Evolutionary conservation across 305 asterid species (phyloP), one percentile per base, ranked within the genome.

Genomic region (Rubia tinctorum): DNA sequence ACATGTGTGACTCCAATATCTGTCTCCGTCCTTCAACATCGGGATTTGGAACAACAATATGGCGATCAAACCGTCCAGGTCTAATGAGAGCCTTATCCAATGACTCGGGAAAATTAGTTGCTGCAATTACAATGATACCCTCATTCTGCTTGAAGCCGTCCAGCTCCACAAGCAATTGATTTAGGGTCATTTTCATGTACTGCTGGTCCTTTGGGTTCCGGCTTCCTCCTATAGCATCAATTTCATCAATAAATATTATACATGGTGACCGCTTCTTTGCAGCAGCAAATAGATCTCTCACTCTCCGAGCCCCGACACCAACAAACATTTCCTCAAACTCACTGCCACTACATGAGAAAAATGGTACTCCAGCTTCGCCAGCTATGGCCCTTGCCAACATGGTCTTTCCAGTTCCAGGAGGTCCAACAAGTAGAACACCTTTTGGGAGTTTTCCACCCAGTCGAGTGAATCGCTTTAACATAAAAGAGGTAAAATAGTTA

Each of bases 91-190:
- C 99, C 81, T 90, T 95, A 83, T 95, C 99, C 82, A 95, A 74
- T 0, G 99, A 92, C 87, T 95, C 96, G 0, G 98, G 98, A 75
- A 95, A 95, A 80, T 92, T 95, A 66, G 99, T 92, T 3, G 99
- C 99, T 39, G 97, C 98, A 75, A 95, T 84, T 74, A 92, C 98
- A 75, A 95, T 92, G 45, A 95, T 89, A 30, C 99, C 99, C 79
- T 95, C 98, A 59, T 95, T 95, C 79, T 92, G 99, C 83, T 95
- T 95, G 86, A 95, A 95, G 55, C 99, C 99, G 71, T 95, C 99
- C 67, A 95, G 88, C 78, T 95, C 99, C 69, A 95, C 98, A 73
- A 95, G 97, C 87, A 95, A 73, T 81, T 95, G 99, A 85, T 95
- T 95, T 75, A 95, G 72, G 66, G 98, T 95, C 98, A 95, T 88